Evolutionary conservation across 1,284 basidiomycete genomes (phyloP).

Genomic region (Paramarasmius palmivorus): DNA sequence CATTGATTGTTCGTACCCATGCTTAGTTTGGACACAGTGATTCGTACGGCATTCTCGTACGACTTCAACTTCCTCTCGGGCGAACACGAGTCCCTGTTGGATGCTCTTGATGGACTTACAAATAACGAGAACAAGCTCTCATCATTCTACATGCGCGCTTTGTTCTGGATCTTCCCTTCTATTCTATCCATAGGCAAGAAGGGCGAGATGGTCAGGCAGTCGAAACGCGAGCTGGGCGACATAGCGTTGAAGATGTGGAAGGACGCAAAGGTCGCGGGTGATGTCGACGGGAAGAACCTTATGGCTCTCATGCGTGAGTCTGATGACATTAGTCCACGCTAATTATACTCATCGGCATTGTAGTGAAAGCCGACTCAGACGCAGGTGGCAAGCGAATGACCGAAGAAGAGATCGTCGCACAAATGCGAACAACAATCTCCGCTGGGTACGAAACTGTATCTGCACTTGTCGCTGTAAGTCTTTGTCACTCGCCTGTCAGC

Average conservation of each 20-base stretch:
- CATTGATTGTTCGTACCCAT: constrained; percentile 1
- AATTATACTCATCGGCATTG: background rate
- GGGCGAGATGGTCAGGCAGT: constrained; percentile 52
- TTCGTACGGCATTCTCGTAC: constrained; percentile 55
- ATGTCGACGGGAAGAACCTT: constrained; percentile 42
- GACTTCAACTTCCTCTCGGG: constrained; percentile 54
- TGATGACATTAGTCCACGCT: constrained; percentile 10
- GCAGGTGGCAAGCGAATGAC: constrained; percentile 32
- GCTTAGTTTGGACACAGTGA: constrained; percentile 53
- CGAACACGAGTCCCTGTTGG: constrained; percentile 43
- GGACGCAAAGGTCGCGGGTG: constrained; percentile 45
- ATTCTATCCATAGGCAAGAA: constrained; percentile 56
- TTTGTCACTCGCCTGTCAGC: background rate
- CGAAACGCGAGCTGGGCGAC: constrained; percentile 49
- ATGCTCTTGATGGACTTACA: constrained; percentile 54
- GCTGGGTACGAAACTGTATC: constrained; percentile 68
- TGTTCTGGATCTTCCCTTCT: constrained; percentile 59
- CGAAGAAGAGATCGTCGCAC: constrained; percentile 52
- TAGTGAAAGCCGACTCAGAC: constrained; percentile 41
- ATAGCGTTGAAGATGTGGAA: constrained; percentile 51
- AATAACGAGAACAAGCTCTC: constrained; percentile 55
- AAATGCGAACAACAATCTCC: constrained; percentile 61
- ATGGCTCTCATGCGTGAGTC: constrained; percentile 52
- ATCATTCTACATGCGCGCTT: constrained; percentile 62
- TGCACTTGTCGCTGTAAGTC: constrained; percentile 48